phyloP scores from a whole-genome alignment of 441 rosid species.

The Pelargonium australe region DNA sequence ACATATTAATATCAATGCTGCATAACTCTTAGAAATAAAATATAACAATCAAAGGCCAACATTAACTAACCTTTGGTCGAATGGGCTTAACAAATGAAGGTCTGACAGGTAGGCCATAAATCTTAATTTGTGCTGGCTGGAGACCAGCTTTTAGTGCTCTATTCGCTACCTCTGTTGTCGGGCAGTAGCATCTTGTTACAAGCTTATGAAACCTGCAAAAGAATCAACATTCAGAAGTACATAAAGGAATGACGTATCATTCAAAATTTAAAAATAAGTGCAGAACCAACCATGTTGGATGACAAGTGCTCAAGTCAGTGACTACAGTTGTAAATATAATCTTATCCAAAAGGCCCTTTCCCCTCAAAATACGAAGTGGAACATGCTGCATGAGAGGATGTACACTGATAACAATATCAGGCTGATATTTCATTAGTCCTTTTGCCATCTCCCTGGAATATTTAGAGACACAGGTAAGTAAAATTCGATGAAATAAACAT shows the following conservation, averaged over 20 bases:
- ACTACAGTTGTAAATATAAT: conserved; percentile 87
- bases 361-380: conserved; percentile 85
- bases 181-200: conserved; percentile 97
- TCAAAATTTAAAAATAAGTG: conserved; percentile 6
- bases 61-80: conserved; percentile 63
- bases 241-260: conserved; percentile 15
- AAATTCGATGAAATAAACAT: conserved; percentile 12
- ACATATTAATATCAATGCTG: no score
- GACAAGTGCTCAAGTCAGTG: conserved; percentile 94
- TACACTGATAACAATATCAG: conserved; percentile 86
- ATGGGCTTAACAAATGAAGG: conserved; percentile 94
- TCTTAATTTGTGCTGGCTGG: conserved; percentile 68
- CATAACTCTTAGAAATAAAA: no score
- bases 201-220: conserved; percentile 90
- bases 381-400: conserved; percentile 99
- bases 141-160: conserved; percentile 86
- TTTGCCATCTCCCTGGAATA: conserved; percentile 62
- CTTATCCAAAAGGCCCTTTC: conserved; percentile 78
- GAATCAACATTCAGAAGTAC: conserved; percentile 15
- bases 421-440: conserved; percentile 95
- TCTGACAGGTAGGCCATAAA: conserved; percentile 91
- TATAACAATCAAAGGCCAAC: neutral
- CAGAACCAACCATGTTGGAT: conserved; percentile 82
- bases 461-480: conserved; percentile 14
- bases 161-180: conserved; percentile 81